phyloP scores from a whole-genome alignment of 2,329 filamentous ascomycete species.

The Pyrenophora seminiperda region DNA sequence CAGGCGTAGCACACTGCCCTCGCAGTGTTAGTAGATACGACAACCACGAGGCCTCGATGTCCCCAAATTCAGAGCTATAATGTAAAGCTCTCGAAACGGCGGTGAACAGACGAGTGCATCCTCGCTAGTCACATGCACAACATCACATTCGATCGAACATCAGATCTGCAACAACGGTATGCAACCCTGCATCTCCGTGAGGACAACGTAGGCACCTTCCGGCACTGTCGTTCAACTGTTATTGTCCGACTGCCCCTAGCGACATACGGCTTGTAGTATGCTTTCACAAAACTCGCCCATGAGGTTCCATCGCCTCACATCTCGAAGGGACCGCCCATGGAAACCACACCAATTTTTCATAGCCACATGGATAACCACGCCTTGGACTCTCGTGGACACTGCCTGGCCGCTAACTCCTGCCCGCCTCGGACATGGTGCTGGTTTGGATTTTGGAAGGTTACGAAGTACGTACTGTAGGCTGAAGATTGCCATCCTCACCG shows the following conservation, averaged over 20 bases:
- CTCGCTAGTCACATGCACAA: constrained; percentile 27
- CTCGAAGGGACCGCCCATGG: constrained; percentile 1
- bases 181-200: constrained; percentile 22
- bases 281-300: constrained; percentile 8
- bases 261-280: constrained; percentile 20
- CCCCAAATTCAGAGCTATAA: constrained; percentile 35
- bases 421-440: constrained; percentile 11
- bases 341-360: not conserved
- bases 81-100: constrained; percentile 34
- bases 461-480: constrained; percentile 46
- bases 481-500: constrained; percentile 29
- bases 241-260: constrained; percentile 30
- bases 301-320: not conserved
- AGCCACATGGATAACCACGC: not conserved
- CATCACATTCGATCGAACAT: constrained; percentile 25
- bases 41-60: constrained; percentile 27
- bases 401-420: constrained; percentile 6
- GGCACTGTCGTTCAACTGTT: constrained; percentile 35
- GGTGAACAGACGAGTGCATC: constrained; percentile 31
- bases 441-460: constrained; percentile 28
- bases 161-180: constrained; percentile 14
- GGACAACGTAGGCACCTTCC: constrained; percentile 29
- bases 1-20: constrained; percentile 27
- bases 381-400: not conserved
- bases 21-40: constrained; percentile 38